phyloP scores from a whole-genome alignment of 1,284 basidiomycete genomes.

The Phaffia rhodozyma region DNA sequence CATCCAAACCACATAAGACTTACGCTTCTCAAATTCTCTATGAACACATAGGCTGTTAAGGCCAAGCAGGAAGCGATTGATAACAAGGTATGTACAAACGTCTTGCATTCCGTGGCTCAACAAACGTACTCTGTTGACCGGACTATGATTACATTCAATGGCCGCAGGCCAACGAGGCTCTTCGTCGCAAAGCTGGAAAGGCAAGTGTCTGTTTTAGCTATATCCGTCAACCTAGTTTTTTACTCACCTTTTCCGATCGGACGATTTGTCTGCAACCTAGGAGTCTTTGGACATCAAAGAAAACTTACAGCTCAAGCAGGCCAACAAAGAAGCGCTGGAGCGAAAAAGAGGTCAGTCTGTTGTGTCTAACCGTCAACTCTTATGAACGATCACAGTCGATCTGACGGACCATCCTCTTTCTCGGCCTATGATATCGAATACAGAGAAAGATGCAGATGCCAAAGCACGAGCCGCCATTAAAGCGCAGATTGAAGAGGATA shows the following conservation, averaged over 20 bases:
- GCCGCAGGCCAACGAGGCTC: constrained; percentile 54
- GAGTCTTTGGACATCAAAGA: constrained; percentile 62
- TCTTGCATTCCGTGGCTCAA: too few species aligned
- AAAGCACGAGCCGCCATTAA: constrained; percentile 72
- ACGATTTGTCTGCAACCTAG: constrained; percentile 32
- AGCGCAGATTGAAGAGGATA: constrained; percentile 88
- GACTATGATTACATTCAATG: too few species aligned
- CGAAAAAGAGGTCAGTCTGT: constrained; percentile 52
- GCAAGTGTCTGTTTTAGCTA: constrained; percentile 34
- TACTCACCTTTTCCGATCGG: not conserved
- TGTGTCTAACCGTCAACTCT: not conserved
- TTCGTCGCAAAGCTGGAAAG: constrained; percentile 72
- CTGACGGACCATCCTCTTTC: not conserved
- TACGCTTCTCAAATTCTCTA: not conserved
- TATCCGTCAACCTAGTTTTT: not conserved
- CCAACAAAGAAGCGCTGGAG: constrained; percentile 63
- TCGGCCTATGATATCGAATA: not conserved
- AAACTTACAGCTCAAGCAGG: constrained; percentile 64
- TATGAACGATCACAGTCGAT: not conserved
- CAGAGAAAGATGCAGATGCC: constrained; percentile 76
- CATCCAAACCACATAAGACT: not conserved
- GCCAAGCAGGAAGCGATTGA: constrained; percentile 24
- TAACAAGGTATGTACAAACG: too few species aligned
- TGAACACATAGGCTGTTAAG: constrained; percentile 40
- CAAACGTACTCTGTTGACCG: too few species aligned